Evolutionary conservation across 371 early-diverging fungal species (phyloP), one percentile per base, ranked within the genome.

Genomic region (Blakeslea trispora): DNA sequence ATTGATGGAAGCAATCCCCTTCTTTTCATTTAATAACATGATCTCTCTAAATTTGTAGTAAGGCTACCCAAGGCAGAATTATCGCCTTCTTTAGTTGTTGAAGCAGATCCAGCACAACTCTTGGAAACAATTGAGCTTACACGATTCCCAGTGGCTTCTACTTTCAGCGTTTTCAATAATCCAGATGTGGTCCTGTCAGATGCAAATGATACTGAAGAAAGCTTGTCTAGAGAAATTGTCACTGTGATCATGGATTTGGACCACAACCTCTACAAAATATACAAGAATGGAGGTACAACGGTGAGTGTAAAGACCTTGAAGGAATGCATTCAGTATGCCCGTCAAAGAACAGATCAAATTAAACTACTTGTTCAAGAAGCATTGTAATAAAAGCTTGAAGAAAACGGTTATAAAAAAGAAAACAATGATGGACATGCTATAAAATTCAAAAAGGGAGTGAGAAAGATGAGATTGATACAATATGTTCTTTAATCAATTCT

Each of bases 151-250:
- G 62, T 87, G 19, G 70, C 88, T 39, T 59, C 86, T 13, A 87
- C 91, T 0, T 90, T 89, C 64, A 84, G 82, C 19, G 56, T 90
- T 1, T 88, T 90, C 54, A 87, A 87, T 46, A 61, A 72, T 32
- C 75, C 75, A 23, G 55, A 70, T 45, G 69, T 72, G 1, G 46
- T 88, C 10, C 63, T 93, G 41, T 85, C 88, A 1, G 92, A 93
- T 64, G 91, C 92, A 10, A 88, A 87, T 46, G 81, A 83, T 31
- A 82, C 87, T 14, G 93, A 93, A 66, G 90, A 89, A 61, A 55
- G 69, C 1, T 71, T 91, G 13, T 60, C 82, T 24, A 74, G 78
- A 23, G 82, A 86, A 24, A 60, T 61, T 32, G 59, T 90, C 9
- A 84, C 89, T 0, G 63, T 91, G 1, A 77, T 88, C 1, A 58